phyloP scores from a whole-genome alignment of 306 rosid species.

The Crataegus laevigata region DNA sequence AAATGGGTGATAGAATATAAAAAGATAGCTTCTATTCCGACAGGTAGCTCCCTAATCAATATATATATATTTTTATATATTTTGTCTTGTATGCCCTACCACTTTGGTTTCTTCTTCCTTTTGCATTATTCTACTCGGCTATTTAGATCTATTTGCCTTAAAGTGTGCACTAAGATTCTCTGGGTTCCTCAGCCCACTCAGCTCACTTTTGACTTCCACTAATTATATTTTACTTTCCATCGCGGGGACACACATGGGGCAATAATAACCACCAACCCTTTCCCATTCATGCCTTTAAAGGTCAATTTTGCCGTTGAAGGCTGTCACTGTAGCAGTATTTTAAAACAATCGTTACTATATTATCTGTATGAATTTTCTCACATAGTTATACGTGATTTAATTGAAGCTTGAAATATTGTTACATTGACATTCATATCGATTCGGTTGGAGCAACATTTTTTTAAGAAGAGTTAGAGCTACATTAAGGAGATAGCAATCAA shows the following conservation, averaged over 20 bases:
- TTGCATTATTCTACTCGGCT: constrained; percentile 23
- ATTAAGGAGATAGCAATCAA: too few relatives aligned
- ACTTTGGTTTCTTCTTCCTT: constrained; percentile 6
- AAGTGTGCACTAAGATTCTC: constrained; percentile 44
- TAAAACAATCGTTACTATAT: fast-evolving
- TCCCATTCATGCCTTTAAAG: background rate
- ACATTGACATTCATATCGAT: too few relatives aligned
- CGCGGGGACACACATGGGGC: constrained; percentile 18
- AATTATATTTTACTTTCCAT: constrained; percentile 4
- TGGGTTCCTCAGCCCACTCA: constrained; percentile 23
- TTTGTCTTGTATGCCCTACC: too few relatives aligned
- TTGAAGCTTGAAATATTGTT: background rate
- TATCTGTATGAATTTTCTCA: too few relatives aligned
- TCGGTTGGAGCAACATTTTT: too few relatives aligned
- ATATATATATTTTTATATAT: too few relatives aligned
- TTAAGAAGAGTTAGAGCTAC: too few relatives aligned
- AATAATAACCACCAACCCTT: background rate
- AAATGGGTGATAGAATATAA: constrained; percentile 16
- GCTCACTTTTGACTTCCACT: constrained; percentile 44
- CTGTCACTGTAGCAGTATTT: background rate
- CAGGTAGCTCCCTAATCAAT: constrained; percentile 21
- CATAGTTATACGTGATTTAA: too few relatives aligned
- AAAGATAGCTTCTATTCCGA: constrained; percentile 47
- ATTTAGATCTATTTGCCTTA: constrained; percentile 14
- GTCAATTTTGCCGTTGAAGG: background rate